Conservation (phyloP, 192 early-diverging fungal genomes). For the Coemansia sp. region DNA sequence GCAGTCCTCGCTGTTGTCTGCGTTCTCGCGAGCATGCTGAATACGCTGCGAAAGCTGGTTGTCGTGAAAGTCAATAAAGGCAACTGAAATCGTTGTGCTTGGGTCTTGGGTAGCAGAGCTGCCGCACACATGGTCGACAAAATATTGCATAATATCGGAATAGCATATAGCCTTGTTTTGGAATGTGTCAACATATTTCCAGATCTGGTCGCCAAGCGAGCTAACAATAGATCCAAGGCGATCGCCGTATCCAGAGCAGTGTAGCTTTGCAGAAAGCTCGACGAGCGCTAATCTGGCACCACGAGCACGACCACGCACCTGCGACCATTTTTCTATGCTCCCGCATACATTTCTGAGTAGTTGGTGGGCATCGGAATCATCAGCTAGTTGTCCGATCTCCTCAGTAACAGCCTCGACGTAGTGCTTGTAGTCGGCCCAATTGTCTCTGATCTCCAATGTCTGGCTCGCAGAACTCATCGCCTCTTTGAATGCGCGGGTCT, state of each 20-base stretch:
- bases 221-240: not conserved
- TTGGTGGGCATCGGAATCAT: slow-evolving; percentile 2
- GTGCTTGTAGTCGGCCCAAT: slow-evolving; percentile 50
- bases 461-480: slow-evolving; percentile 47
- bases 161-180: slow-evolving; percentile 51
- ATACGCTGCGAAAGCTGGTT: slow-evolving; percentile 17
- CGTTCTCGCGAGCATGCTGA: slow-evolving; percentile 4
- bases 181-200: slow-evolving; percentile 40
- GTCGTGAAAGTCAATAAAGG: slow-evolving; percentile 11
- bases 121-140: slow-evolving; percentile 18
- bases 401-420: slow-evolving; percentile 34
- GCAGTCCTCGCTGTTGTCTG: slow-evolving; percentile 12
- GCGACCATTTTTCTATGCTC: slow-evolving; percentile 28
- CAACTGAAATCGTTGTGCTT: not conserved
- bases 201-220: slow-evolving; percentile 25
- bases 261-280: slow-evolving; percentile 19
- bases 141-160: slow-evolving; percentile 42
- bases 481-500: slow-evolving; percentile 52
- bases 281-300: slow-evolving; percentile 36
- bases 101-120: not conserved
- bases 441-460: slow-evolving; percentile 49
- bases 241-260: slow-evolving; percentile 3
- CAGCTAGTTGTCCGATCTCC: not conserved
- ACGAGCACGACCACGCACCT: slow-evolving; percentile 29
- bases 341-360: not conserved